Percentiles rank a stretch among this genome's conserved stretches.
Evolutionary conservation across 2,329 filamentous ascomycete genomes (phyloP).

Genomic region (Diaporthe nobilis): DNA sequence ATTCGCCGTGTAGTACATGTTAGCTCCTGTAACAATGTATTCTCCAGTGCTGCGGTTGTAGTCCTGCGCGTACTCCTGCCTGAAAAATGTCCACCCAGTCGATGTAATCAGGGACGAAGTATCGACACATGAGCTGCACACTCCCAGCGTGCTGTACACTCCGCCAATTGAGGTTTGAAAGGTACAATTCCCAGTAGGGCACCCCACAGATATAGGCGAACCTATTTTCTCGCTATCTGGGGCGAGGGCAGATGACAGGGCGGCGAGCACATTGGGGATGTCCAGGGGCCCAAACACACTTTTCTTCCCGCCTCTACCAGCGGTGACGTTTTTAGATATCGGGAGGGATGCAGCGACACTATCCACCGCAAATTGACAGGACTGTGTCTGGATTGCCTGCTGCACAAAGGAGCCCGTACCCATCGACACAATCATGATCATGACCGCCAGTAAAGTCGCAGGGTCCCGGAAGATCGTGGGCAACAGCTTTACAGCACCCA

Average conservation of each 20-base stretch:
- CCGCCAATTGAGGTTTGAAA: neutral
- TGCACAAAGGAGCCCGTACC: neutral
- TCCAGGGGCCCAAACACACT: no score
- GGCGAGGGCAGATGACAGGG: neutral
- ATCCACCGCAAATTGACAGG: neutral
- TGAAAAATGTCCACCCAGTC: no score
- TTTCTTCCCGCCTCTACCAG: no score
- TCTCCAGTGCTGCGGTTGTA: no score
- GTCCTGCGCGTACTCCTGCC: no score
- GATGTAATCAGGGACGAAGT: neutral
- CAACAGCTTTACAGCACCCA: neutral
- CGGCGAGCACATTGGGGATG: no score
- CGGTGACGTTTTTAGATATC: no score
- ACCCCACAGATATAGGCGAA: neutral
- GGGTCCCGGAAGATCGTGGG: neutral
- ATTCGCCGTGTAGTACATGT: no score
- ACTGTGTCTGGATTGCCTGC: neutral
- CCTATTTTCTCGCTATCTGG: neutral
- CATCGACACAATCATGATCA: neutral
- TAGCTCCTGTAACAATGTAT: no score
- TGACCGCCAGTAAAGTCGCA: neutral
- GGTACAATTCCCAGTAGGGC: neutral
- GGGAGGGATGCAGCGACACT: neutral
- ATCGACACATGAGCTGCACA: neutral
- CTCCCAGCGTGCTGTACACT: neutral